Evolutionary conservation across 1,139 yeast genomes (phyloP).

Genomic region (Sugiyamaella novakii): DNA sequence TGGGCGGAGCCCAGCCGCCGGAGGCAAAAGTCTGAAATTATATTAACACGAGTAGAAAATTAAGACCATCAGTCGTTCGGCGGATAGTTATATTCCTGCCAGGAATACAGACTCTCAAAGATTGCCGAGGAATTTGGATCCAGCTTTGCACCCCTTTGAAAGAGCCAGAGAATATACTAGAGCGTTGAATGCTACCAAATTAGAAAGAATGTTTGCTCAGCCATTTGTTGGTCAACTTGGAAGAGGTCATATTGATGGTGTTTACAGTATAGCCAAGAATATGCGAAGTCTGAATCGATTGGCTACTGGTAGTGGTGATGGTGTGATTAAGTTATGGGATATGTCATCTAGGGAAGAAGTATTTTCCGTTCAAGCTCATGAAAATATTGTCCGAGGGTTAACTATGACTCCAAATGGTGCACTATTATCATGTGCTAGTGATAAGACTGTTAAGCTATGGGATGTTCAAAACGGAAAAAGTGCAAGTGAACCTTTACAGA

Average conservation of each 20-base stretch:
- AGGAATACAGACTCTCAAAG: slow-evolving; percentile 86
- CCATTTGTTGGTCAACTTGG: slow-evolving; percentile 97
- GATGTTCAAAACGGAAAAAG: slow-evolving; percentile 36
- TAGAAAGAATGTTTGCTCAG: slow-evolving; percentile 96
- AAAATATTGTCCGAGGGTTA: slow-evolving; percentile 86
- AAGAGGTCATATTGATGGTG: slow-evolving; percentile 92
- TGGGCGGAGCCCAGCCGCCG: not conserved
- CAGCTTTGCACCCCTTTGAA: slow-evolving; percentile 95
- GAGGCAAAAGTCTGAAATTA: no score
- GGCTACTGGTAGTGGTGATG: slow-evolving; percentile 95
- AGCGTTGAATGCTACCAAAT: slow-evolving; percentile 91
- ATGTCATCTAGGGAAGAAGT: slow-evolving; percentile 71
- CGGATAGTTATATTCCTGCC: slow-evolving; percentile 91
- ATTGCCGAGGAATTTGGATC: slow-evolving; percentile 85
- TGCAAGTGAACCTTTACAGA: slow-evolving; percentile 52
- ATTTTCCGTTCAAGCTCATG: slow-evolving; percentile 82
- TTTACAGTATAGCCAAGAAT: slow-evolving; percentile 85
- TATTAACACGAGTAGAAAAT: slow-evolving; percentile 57
- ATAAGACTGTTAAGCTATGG: slow-evolving; percentile 89
- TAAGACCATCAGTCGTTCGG: slow-evolving; percentile 85
- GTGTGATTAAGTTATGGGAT: slow-evolving; percentile 93
- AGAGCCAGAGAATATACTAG: slow-evolving; percentile 94
- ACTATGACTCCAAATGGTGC: slow-evolving; percentile 71
- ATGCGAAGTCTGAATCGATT: slow-evolving; percentile 67
- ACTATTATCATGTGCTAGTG: slow-evolving; percentile 86